These are phyloP conservation scores for Sarcomyxa edulis DNA, from an alignment of 768 basidiomycete genomes.

Conservation along the genomic window DNA sequence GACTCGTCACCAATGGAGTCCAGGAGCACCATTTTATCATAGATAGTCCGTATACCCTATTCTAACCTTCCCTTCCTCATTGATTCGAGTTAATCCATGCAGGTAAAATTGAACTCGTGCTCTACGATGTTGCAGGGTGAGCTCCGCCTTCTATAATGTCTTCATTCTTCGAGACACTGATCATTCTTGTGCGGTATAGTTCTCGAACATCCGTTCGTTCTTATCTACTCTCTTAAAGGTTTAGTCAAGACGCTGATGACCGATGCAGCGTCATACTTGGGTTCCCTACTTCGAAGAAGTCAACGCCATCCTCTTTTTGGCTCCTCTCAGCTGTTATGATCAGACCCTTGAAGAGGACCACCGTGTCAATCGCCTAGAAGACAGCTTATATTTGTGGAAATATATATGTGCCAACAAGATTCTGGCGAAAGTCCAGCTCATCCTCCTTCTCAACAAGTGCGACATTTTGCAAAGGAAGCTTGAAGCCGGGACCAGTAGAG, in stretches of 20 bases:
- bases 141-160: background rate
- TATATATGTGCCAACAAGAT: constrained; percentile 63
- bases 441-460: constrained; percentile 65
- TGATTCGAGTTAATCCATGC: background rate
- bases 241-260: constrained; percentile 8
- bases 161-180: constrained; percentile 32
- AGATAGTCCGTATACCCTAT: constrained; percentile 14
- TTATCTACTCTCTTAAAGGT: constrained; percentile 3
- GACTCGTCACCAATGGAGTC: constrained; percentile 65
- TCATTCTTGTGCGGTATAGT: constrained; percentile 80
- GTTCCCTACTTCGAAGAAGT: constrained; percentile 76
- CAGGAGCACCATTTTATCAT: constrained; percentile 54
- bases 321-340: constrained; percentile 78
- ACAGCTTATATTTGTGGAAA: constrained; percentile 69
- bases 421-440: constrained; percentile 52
- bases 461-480: constrained; percentile 67
- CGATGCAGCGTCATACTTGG: constrained; percentile 65
- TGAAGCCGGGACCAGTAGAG: constrained; percentile 40
- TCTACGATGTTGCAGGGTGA: constrained; percentile 8
- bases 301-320: constrained; percentile 76
- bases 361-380: constrained; percentile 67
- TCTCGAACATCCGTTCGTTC: constrained; percentile 57
- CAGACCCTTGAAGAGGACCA: constrained; percentile 67
- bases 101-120: background rate
- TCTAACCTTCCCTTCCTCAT: background rate